Percentiles rank a stretch among this genome's conserved stretches.
These are phyloP conservation scores for Excoecaria agallocha DNA, from an alignment of 345 rosid genomes.

Conservation along the genomic window DNA sequence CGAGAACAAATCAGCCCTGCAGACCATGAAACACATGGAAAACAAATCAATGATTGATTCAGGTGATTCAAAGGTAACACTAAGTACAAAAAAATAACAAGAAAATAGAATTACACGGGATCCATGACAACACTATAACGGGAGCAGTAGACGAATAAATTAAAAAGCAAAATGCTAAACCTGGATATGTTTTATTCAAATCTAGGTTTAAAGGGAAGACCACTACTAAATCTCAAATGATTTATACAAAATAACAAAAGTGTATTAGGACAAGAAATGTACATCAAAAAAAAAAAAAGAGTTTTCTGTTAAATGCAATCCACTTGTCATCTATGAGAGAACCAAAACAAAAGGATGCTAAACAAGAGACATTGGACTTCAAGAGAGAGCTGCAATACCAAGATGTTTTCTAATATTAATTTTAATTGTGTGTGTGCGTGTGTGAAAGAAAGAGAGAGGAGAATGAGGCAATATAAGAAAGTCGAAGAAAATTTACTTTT, in stretches of 20 bases:
- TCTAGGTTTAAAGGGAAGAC: not conserved
- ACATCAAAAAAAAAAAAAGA: not conserved
- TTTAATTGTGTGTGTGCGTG: not conserved
- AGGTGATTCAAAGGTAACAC: conserved; percentile 3
- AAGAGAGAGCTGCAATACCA: not conserved
- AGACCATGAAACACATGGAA: conserved; percentile 20
- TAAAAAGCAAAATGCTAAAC: not conserved
- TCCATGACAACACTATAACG: not conserved
- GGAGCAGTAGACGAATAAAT: not conserved
- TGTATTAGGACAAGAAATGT: not conserved
- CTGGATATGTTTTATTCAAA: not conserved
- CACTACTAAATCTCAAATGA: not conserved
- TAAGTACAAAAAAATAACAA: not conserved
- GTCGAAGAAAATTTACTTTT: conserved; percentile 49
- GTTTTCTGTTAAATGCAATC: not conserved
- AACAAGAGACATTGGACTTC: not conserved
- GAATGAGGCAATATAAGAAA: not conserved
- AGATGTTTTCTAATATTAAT: not conserved
- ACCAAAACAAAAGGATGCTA: not conserved
- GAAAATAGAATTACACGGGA: not conserved
- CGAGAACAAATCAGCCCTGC: conserved; percentile 84
- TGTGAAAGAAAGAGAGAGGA: not conserved
- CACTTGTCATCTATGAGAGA: not conserved
- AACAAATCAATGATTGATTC: conserved; percentile 10
- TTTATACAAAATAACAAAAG: not conserved